phyloP scores from a whole-genome alignment of 1,284 basidiomycete genomes.

The Ceratobasidium sp. region DNA sequence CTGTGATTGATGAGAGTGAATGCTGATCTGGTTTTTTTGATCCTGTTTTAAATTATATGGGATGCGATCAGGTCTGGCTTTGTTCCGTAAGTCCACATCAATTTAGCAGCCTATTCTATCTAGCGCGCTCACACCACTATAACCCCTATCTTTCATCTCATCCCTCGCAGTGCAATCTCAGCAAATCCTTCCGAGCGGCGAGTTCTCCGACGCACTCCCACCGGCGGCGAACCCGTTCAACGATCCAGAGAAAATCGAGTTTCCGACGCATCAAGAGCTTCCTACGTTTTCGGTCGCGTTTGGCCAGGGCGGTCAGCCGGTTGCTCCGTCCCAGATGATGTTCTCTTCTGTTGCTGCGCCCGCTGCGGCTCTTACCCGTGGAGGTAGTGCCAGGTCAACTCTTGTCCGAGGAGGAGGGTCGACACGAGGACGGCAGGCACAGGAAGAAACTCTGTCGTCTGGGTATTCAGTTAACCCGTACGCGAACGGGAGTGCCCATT shows the following conservation, averaged over 20 bases:
- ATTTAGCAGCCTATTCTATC: background rate
- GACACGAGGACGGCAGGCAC: background rate
- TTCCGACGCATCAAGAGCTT: slow-evolving; percentile 35
- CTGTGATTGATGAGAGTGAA: slow-evolving; percentile 1
- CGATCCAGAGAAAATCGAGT: slow-evolving; percentile 34
- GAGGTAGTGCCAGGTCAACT: too few relatives aligned
- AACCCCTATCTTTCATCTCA: background rate
- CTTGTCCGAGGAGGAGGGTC: background rate
- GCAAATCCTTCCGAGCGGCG: slow-evolving; percentile 68
- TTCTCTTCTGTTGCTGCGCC: background rate
- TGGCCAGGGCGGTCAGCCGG: slow-evolving; percentile 25
- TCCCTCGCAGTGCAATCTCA: slow-evolving; percentile 67
- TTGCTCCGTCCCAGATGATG: slow-evolving; percentile 32
- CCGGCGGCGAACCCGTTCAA: background rate
- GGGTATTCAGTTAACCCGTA: slow-evolving; percentile 27
- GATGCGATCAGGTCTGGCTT: slow-evolving; percentile 17
- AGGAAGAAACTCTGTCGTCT: background rate
- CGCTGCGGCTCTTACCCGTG: background rate
- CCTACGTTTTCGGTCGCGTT: slow-evolving; percentile 40
- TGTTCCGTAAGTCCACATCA: slow-evolving; percentile 24
- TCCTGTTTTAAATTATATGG: background rate
- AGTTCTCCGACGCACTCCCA: slow-evolving; percentile 56
- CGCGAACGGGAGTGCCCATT: slow-evolving; percentile 10
- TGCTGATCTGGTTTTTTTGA: background rate
- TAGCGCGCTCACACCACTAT: background rate